A percentile compares a stretch with the other conserved stretches of the same genome.
phyloP scores from a whole-genome alignment of 192 early-diverging fungal genomes.

The Coemansia aciculifera region DNA sequence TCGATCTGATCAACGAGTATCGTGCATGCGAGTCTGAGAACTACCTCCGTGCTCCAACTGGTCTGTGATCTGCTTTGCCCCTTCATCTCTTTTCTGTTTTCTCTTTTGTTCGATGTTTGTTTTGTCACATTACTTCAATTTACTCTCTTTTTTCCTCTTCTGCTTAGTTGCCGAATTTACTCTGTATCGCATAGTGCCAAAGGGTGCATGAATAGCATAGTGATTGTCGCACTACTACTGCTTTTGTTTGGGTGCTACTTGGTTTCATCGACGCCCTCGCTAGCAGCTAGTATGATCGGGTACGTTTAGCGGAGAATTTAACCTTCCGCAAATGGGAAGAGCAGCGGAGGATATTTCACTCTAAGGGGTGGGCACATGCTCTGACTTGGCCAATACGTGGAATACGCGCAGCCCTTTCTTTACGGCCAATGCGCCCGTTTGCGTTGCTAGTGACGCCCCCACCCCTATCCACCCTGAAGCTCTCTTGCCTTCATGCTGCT shows the following conservation, averaged over 20 bases:
- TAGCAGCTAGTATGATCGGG: conserved; percentile 17
- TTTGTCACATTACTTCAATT: background rate
- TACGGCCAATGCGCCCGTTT: background rate
- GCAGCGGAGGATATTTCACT: conserved; percentile 2
- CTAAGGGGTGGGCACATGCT: background rate
- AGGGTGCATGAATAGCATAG: background rate
- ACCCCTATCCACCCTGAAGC: background rate
- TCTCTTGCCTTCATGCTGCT: background rate
- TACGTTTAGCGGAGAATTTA: conserved; percentile 28
- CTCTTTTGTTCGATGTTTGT: background rate
- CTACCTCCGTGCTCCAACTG: conserved; percentile 58
- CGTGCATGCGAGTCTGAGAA: conserved; percentile 90
- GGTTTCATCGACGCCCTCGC: background rate
- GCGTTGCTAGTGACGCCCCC: background rate
- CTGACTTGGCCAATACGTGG: background rate
- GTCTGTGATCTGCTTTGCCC: background rate
- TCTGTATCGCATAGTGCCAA: background rate
- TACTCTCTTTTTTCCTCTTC: background rate
- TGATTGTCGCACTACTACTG: background rate
- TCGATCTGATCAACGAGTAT: conserved; percentile 93
- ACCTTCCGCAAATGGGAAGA: background rate
- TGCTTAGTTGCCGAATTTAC: background rate
- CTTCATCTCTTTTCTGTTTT: background rate
- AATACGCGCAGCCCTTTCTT: background rate
- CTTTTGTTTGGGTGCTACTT: conserved; percentile 2